Conservation (phyloP, 164 flowering plant genomes). For the Sedum album region DNA sequence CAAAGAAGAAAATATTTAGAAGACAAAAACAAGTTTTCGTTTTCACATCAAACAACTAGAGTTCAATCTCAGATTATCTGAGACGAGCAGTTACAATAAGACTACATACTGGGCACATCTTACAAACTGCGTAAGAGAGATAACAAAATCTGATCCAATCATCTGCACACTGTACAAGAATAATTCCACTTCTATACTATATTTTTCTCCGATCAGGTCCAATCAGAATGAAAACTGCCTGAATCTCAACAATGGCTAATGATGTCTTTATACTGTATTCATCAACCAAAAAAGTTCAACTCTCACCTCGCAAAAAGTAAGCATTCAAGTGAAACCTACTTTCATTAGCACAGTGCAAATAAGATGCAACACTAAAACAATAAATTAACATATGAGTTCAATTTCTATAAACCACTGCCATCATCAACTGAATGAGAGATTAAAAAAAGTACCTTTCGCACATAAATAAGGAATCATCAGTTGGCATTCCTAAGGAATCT, state of each 20-base stretch:
- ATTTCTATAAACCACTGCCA: no score
- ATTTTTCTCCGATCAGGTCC: no score
- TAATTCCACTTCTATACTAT: no score
- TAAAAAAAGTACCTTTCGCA: conserved; percentile 49
- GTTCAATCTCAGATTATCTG: background rate
- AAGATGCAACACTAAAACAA: no score
- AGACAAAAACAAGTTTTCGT: background rate
- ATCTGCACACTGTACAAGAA: no score
- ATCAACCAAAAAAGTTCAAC: background rate
- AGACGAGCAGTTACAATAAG: background rate
- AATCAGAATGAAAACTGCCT: no score
- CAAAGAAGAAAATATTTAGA: no score
- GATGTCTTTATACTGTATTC: no score
- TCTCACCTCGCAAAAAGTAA: background rate
- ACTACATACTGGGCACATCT: background rate
- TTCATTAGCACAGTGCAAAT: no score
- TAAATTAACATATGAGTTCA: no score
- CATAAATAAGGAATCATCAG: conserved; percentile 39
- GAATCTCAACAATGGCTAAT: background rate
- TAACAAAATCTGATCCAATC: no score
- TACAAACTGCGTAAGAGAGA: background rate
- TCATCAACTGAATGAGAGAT: background rate
- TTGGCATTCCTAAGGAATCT: conserved; percentile 33
- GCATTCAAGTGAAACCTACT: no score
- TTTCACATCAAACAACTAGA: background rate